These are phyloP conservation scores for Metschnikowia lochheadii DNA, from an alignment of 805 yeast species.

Conservation along the genomic window DNA sequence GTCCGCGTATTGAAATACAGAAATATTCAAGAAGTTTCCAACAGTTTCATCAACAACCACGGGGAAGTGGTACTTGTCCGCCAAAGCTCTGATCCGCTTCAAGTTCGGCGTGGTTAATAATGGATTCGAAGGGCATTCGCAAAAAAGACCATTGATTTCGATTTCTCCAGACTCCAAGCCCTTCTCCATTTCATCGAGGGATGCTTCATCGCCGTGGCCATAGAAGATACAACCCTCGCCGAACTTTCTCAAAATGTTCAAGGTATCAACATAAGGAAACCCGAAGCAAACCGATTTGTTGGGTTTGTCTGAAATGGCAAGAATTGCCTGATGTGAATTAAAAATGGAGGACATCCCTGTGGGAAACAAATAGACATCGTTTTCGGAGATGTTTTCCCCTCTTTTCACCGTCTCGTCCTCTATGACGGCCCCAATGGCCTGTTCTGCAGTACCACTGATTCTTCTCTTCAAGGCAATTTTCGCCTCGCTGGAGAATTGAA, in stretches of 20 bases:
- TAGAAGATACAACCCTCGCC: slow-evolving; percentile 88
- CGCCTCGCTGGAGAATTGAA: slow-evolving; percentile 71
- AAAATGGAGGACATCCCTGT: slow-evolving; percentile 93
- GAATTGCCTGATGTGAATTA: slow-evolving; percentile 63
- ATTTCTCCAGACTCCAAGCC: slow-evolving; percentile 52
- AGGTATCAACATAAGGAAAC: slow-evolving; percentile 91
- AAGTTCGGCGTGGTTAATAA: slow-evolving; percentile 80
- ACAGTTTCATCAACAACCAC: slow-evolving; percentile 92
- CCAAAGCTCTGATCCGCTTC: slow-evolving; percentile 55
- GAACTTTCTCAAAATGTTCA: slow-evolving; percentile 79
- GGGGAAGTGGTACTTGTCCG: slow-evolving; percentile 67
- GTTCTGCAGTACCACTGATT: slow-evolving; percentile 62
- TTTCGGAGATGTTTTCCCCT: slow-evolving; percentile 38
- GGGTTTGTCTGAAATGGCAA: slow-evolving; percentile 21
- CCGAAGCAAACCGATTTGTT: slow-evolving; percentile 88
- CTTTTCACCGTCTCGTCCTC: slow-evolving; percentile 20
- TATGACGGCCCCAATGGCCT: slow-evolving; percentile 26
- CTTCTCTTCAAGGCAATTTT: slow-evolving; percentile 69
- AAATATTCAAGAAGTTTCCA: slow-evolving; percentile 83
- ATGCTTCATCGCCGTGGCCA: slow-evolving; percentile 75
- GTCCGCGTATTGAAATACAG: slow-evolving; percentile 80
- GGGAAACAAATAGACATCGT: slow-evolving; percentile 80
- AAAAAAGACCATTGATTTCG: slow-evolving; percentile 69
- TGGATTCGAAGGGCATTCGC: slow-evolving; percentile 97
- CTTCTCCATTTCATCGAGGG: slow-evolving; percentile 61